Base-by-base conservation (phyloP, 257 asterid genomes). In the Fraxinus quadrangulata region DNA sequence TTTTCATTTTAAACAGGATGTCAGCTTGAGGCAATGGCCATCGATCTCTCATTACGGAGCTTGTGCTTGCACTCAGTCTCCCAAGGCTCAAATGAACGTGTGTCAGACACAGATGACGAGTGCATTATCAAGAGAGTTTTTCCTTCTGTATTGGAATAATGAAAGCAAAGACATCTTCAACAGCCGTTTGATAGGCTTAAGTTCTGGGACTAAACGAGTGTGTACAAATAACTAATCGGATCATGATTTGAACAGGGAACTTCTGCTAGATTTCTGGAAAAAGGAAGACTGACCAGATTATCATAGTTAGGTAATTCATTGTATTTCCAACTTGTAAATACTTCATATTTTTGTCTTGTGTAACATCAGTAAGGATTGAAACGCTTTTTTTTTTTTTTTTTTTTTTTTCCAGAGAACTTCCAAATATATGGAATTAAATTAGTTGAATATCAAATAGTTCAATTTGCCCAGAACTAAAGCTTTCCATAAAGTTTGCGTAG, bases 1-100 rank as follows among this genome's bases (percentile, higher is more conserved):
- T 59, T 30, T 19, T 21, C 23, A 71, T n/a, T 67, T 34, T 31
- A 67, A 72, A 76, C 79, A 92, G 97, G 97, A 92, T 63, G 98
- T 92, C 24, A 92, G 98, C 81, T 94, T 97, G 3, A 91, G 98
- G 88, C 92, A 90, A 30, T 92, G 98, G 97, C 98, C 97, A 4
- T 85, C 90, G 0, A 83, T 94, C 74, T 92, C 98, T 79, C 90
- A 92, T 23, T 94, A 94, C 36, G 67, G 97, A 78, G 97, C 98
- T 37, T 86, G 90, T 17, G 97, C 91, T 26, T 95, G 97, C n/a
- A 92, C 97, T n/a, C 98, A 91, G 63, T 94, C 98, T 59, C 94
- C 93, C 0, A 94, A 88, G 79, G 83, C 85, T 39, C 97, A 94
- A 81, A 94, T 94, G 98, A 94, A 39, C 90, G 84, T 37, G 90